Evolutionary conservation across 2,329 filamentous ascomycete genomes (phyloP).

Genomic region (Emmonsiellopsis sp.): DNA sequence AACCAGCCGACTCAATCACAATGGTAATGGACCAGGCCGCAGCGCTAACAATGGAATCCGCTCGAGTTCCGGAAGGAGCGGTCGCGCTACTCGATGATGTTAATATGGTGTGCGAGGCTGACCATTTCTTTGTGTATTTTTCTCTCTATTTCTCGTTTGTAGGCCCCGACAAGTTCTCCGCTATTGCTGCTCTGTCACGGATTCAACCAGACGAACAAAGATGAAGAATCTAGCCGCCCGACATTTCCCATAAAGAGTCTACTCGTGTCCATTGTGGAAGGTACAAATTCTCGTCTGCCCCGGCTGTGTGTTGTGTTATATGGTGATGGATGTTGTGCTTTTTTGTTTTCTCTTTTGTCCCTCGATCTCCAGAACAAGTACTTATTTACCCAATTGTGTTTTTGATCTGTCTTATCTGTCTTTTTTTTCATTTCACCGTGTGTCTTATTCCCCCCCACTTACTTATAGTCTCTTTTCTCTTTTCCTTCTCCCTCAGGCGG

Average conservation of each 20-base stretch:
- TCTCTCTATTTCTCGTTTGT: neutral
- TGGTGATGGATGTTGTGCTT: neutral
- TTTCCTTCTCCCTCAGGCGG: no score
- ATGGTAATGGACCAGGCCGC: slow-evolving; percentile 1
- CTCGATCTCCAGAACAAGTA: no score
- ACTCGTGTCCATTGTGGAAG: neutral
- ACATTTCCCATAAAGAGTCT: no score
- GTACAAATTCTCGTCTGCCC: neutral
- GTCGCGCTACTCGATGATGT: slow-evolving; percentile 2
- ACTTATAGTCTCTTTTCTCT: no score
- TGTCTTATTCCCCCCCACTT: no score
- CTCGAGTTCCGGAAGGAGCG: neutral
- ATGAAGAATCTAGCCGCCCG: neutral
- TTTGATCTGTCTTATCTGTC: no score
- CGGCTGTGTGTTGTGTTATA: neutral
- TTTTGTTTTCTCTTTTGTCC: neutral
- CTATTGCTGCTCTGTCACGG: neutral
- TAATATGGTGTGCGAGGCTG: neutral
- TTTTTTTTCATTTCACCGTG: no score
- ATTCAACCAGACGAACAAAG: neutral
- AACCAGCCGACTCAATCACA: slow-evolving; percentile 42
- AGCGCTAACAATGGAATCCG: neutral
- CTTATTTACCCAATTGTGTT: no score
- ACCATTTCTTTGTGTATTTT: neutral
- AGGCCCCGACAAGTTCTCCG: neutral